phyloP scores from a whole-genome alignment of 202 grass and related monocot species.

The Elaeis oleifera region DNA sequence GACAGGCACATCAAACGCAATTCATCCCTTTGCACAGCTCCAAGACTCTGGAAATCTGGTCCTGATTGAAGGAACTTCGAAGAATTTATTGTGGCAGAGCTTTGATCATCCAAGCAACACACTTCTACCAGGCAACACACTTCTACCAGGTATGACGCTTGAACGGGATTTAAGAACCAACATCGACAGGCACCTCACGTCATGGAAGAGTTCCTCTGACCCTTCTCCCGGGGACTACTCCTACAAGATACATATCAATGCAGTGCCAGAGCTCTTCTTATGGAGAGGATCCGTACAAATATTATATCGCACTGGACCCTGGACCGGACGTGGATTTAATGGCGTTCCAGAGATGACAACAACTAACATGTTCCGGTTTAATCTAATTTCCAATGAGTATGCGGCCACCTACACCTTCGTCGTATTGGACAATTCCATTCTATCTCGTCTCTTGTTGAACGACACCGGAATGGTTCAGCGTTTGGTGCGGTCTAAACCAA shows the following conservation, averaged over 20 bases:
- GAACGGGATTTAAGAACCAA: too few species aligned
- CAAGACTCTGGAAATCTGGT: background rate
- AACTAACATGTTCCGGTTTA: conserved; percentile 10
- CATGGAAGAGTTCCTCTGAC: too few species aligned
- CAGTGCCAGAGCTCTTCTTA: too few species aligned
- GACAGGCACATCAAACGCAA: background rate
- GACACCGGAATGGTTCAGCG: conserved; percentile 2
- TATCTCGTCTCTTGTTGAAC: conserved; percentile 23
- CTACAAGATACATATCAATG: too few species aligned
- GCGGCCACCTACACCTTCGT: conserved; percentile 4
- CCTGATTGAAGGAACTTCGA: background rate
- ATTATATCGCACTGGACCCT: conserved; percentile 30
- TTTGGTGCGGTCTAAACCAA: background rate
- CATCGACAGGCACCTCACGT: too few species aligned
- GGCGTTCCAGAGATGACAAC: conserved; percentile 23
- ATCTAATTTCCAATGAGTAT: conserved; percentile 1
- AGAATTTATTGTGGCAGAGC: background rate
- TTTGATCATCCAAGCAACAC: too few species aligned
- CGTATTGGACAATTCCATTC: background rate
- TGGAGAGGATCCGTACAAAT: too few species aligned
- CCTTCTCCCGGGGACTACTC: too few species aligned
- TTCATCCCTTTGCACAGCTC: background rate
- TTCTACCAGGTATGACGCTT: too few species aligned
- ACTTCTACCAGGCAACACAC: too few species aligned
- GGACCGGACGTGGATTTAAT: conserved; percentile 24